Percentiles rank a stretch among this genome's conserved stretches.
Conservation (phyloP, 371 early-diverging fungal genomes). For the Nematocida sp. region DNA sequence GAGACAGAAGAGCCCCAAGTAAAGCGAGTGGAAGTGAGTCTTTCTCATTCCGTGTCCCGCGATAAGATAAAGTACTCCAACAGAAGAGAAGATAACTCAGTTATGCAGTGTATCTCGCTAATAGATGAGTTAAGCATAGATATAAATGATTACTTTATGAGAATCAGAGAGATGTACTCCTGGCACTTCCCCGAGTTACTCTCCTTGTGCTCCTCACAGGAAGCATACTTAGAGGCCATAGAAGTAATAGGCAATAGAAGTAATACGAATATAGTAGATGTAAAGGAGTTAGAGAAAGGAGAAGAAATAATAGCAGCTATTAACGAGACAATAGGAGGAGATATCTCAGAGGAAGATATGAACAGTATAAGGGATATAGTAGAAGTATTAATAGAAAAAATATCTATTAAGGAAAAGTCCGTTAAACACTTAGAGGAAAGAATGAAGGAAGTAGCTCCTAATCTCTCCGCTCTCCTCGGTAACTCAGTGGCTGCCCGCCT, state of each 20-base stretch:
- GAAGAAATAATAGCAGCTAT: slow-evolving; percentile 73
- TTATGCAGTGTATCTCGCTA: slow-evolving; percentile 83
- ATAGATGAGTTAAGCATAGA: slow-evolving; percentile 87
- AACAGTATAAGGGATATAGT: slow-evolving; percentile 74
- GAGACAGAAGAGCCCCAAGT: slow-evolving; percentile 10
- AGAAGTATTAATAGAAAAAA: slow-evolving; percentile 76
- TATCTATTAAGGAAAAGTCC: slow-evolving; percentile 78
- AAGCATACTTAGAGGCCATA: slow-evolving; percentile 72
- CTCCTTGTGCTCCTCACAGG: slow-evolving; percentile 73
- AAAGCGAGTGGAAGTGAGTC: slow-evolving; percentile 18
- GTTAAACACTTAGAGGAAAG: slow-evolving; percentile 79
- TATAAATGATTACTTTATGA: slow-evolving; percentile 90
- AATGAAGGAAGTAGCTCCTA: slow-evolving; percentile 82
- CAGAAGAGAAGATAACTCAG: slow-evolving; percentile 74
- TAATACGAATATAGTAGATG: slow-evolving; percentile 30
- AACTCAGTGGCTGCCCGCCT: slow-evolving; percentile 82
- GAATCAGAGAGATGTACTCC: slow-evolving; percentile 85
- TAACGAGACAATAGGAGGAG: slow-evolving; percentile 85
- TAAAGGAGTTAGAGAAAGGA: slow-evolving; percentile 23
- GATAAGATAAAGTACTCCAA: slow-evolving; percentile 37
- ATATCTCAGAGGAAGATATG: slow-evolving; percentile 79
- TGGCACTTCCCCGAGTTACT: slow-evolving; percentile 85
- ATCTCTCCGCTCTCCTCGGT: slow-evolving; percentile 80
- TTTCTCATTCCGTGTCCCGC: slow-evolving; percentile 38
- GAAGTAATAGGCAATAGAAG: slow-evolving; percentile 59